Conservation (phyloP, 2,329 filamentous ascomycete genomes). For the Ilyonectria robusta region DNA sequence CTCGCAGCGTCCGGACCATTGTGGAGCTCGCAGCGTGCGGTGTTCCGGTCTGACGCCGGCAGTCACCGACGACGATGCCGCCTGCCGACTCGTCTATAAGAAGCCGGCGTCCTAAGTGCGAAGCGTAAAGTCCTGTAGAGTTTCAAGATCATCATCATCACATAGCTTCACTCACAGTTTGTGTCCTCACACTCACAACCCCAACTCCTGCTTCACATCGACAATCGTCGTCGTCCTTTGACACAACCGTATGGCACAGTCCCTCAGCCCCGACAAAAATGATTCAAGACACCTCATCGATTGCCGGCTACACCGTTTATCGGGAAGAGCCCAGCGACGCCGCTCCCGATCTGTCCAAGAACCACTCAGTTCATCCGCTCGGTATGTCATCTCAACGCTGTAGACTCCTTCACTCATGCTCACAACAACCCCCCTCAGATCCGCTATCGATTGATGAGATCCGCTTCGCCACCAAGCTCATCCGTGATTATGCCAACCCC, state of each 20-base stretch:
- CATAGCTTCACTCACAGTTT: background rate
- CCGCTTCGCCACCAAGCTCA: conserved; percentile 62
- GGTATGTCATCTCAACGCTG: conserved; percentile 41
- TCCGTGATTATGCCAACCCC: conserved; percentile 56
- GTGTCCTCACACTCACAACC: background rate
- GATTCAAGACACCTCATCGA: conserved; percentile 59
- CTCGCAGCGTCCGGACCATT: background rate
- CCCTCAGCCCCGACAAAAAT: conserved; percentile 49
- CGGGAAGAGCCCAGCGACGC: conserved; percentile 58
- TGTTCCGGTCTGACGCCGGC: conserved; percentile 28
- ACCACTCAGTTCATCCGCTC: conserved; percentile 55
- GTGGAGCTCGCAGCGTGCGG: background rate
- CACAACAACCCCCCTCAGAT: conserved; percentile 52
- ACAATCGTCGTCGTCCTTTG: conserved; percentile 17
- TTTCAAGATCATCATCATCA: background rate
- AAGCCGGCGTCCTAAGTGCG: conserved; percentile 37
- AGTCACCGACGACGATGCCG: conserved; percentile 25
- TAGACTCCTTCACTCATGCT: background rate
- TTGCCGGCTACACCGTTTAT: conserved; percentile 62
- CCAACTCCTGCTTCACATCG: background rate
- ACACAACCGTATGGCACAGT: conserved; percentile 48
- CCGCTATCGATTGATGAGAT: conserved; percentile 70
- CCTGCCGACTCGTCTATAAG: conserved; percentile 43
- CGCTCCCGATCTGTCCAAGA: conserved; percentile 52
- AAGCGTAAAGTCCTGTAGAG: background rate